Evolutionary conservation across 495 filamentous ascomycete species (phyloP).

Genomic region (Penicillium steckii): DNA sequence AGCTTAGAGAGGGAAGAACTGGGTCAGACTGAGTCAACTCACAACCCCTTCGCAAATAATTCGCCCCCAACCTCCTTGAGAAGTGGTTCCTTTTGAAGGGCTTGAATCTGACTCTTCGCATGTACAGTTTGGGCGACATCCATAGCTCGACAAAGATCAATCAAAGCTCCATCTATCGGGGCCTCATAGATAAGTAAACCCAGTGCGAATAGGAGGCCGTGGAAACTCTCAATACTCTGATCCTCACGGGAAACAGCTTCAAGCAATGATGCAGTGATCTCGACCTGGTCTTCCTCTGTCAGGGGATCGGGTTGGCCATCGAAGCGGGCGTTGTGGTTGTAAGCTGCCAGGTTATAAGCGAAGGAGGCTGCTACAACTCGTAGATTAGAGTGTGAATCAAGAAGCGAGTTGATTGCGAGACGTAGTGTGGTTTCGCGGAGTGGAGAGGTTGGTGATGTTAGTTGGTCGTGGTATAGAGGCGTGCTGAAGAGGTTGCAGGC

Average conservation of each 20-base stretch:
- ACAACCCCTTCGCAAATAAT: constrained; percentile 43
- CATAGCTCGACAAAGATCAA: constrained; percentile 71
- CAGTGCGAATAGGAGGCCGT: constrained; percentile 68
- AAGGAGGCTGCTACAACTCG: constrained; percentile 79
- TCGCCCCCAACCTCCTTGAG: constrained; percentile 57
- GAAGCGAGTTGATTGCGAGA: constrained; percentile 52
- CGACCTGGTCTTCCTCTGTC: constrained; percentile 67
- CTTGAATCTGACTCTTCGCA: constrained; percentile 47
- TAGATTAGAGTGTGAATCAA: constrained; percentile 51
- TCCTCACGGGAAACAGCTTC: constrained; percentile 72
- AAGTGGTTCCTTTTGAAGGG: constrained; percentile 54
- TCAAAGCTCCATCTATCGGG: constrained; percentile 64
- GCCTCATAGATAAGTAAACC: constrained; percentile 72
- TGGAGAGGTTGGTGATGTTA: constrained; percentile 29
- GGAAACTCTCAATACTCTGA: constrained; percentile 65
- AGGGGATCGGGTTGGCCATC: constrained; percentile 58
- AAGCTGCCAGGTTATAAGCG: constrained; percentile 75
- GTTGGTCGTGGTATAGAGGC: constrained; percentile 46
- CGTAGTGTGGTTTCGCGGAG: constrained; percentile 38
- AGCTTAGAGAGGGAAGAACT: not conserved
- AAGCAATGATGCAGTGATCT: constrained; percentile 71
- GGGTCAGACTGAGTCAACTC: not conserved
- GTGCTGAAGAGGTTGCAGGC: constrained; percentile 63
- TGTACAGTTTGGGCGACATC: constrained; percentile 60
- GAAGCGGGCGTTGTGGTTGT: constrained; percentile 64